Evolutionary conservation across 495 filamentous ascomycete genomes (phyloP).

Genomic region (Xylaria flabelliformis): DNA sequence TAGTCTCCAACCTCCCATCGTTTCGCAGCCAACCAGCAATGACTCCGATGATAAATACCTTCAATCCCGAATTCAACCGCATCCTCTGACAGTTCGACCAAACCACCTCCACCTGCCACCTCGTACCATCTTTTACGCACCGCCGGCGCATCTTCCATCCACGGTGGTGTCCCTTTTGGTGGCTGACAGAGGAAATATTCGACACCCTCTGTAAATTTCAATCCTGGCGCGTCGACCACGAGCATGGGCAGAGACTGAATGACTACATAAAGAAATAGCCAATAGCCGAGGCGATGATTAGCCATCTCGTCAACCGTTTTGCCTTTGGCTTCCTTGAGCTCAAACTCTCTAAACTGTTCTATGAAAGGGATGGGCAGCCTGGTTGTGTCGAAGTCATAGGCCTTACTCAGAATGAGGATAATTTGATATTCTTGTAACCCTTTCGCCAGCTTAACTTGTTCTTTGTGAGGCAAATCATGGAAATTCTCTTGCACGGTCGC

Average conservation of each 20-base stretch:
- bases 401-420: conserved; percentile 70
- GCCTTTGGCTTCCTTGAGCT: conserved; percentile 74
- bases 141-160: conserved; percentile 75
- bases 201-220: conserved; percentile 78
- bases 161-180: conserved; percentile 80
- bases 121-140: conserved; percentile 79
- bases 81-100: conserved; percentile 80
- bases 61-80: conserved; percentile 88
- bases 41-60: conserved; percentile 85
- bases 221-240: conserved; percentile 82
- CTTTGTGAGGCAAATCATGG: conserved; percentile 68
- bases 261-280: conserved; percentile 93
- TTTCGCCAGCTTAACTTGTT: conserved; percentile 67
- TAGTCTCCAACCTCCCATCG: conserved; percentile 61
- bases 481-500: conserved; percentile 65
- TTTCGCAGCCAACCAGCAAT: conserved; percentile 88
- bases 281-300: conserved; percentile 83
- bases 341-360: conserved; percentile 80
- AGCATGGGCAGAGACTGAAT: conserved; percentile 90
- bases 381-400: conserved; percentile 74
- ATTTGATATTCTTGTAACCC: conserved; percentile 83
- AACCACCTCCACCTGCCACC: conserved; percentile 69
- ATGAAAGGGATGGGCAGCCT: conserved; percentile 70
- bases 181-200: conserved; percentile 98
- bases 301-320: conserved; percentile 73